Base-by-base conservation (phyloP, 306 rosid species). In the Lablab purpureus region DNA sequence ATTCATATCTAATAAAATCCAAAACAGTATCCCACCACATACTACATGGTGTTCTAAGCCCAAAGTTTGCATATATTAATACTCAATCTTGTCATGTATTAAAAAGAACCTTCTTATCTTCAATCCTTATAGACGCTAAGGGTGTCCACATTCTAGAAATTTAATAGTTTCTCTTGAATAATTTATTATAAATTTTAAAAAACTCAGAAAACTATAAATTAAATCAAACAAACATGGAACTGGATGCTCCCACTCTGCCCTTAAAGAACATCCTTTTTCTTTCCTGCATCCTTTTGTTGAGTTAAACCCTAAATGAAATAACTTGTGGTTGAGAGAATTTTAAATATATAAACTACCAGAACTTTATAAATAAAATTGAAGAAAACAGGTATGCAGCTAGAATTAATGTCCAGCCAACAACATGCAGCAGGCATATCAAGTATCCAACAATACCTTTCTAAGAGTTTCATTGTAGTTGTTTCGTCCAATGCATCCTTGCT, bases 401-500 rank as follows among this genome's bases (percentile, higher is more conserved):
- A 66, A 18, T 23, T 54, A 9, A 43, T 50, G 41, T 11, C 66
- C 59, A n/a, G 30, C 60, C 34, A 73, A 9, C 74, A 74, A 32
- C 55, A 58, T 49, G 79, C 45, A 32, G 83, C 66, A 74, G 76
- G 59, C 67, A 50, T 55, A 59, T 84, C 77, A 75, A 78, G 80
- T 67, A 41, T 81, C 46, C 58, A 74, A 17, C 59, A 68, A 74
- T 82, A 89, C 99, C 99, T 92, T 79, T 95, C 97, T 79, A 95
- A 75, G 75, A 95, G 97, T 83, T 84, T 92, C 98, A 92, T 95
- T 23, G 99, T 92, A 73, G 98, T 95, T 80, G 93, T 81, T 87
- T 92, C 98, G 82, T 95, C 99, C 91, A 95, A 87, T 41, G 87
- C 98, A 84, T 91, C 98, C 87, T 95, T 92, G 86, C 87, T 84